Percentiles rank a stretch among this genome's conserved stretches.
Conservation (phyloP, 2,329 filamentous ascomycete species). For the Monosporascus cannonballus region DNA sequence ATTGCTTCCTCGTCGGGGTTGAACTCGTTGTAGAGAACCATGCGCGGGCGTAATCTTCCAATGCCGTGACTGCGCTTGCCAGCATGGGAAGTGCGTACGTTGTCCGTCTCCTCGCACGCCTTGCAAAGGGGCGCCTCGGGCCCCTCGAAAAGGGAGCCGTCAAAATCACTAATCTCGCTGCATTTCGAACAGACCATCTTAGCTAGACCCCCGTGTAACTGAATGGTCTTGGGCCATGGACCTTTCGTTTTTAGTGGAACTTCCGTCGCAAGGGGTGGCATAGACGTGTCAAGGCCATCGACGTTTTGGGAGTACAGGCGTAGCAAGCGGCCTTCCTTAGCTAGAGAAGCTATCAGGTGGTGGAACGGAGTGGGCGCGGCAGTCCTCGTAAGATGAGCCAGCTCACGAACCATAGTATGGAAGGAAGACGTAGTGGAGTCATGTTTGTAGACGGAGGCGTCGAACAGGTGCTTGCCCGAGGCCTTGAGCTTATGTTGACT, state of each 20-base stretch:
- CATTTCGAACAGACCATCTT: slow-evolving; percentile 99
- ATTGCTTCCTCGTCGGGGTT: slow-evolving; percentile 97
- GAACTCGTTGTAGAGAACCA: slow-evolving; percentile 95
- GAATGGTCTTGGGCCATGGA: slow-evolving; percentile 89
- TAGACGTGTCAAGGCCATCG: slow-evolving; percentile 83
- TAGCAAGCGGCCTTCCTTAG: slow-evolving; percentile 78
- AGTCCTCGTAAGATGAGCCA: slow-evolving; percentile 70
- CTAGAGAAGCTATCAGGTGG: slow-evolving; percentile 84
- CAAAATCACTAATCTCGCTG: slow-evolving; percentile 66
- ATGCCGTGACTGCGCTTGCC: slow-evolving; percentile 93
- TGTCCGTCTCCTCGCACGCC: slow-evolving; percentile 68
- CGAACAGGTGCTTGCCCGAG: slow-evolving; percentile 92
- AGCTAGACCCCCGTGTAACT: slow-evolving; percentile 86
- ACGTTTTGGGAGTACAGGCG: slow-evolving; percentile 96
- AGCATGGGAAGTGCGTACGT: slow-evolving; percentile 65
- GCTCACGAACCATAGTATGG: slow-evolving; percentile 89
- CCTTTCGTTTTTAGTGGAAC: slow-evolving; percentile 78
- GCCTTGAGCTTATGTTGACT: slow-evolving; percentile 85
- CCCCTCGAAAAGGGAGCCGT: slow-evolving; percentile 74
- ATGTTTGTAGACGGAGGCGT: slow-evolving; percentile 95
- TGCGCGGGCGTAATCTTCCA: slow-evolving; percentile 80
- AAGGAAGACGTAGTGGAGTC: slow-evolving; percentile 83
- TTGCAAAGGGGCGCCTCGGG: slow-evolving; percentile 76
- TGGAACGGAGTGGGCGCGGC: slow-evolving; percentile 86
- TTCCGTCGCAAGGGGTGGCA: slow-evolving; percentile 72